Conservation (phyloP, 1,139 yeast genomes). For the Sporopachydermia cereana region DNA sequence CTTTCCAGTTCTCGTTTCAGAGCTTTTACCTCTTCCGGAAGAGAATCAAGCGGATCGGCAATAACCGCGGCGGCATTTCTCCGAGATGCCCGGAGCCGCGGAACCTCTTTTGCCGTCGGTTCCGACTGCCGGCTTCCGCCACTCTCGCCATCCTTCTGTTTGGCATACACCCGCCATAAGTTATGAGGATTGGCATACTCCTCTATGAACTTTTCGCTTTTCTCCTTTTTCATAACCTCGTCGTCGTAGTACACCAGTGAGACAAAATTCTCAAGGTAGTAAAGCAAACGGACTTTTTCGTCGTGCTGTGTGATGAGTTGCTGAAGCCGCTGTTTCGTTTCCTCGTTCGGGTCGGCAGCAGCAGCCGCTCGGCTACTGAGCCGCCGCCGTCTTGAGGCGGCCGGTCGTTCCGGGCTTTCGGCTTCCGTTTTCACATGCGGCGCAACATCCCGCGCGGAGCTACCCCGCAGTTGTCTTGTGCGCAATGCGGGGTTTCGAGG, state of each 20-base stretch:
- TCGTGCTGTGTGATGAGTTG: conserved; percentile 36
- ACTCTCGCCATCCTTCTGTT: neutral
- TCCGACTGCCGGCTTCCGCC: neutral
- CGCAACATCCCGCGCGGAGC: too few species aligned
- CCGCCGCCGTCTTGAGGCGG: too few species aligned
- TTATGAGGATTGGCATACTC: neutral
- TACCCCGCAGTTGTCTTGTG: too few species aligned
- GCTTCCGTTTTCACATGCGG: too few species aligned
- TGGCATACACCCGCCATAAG: neutral
- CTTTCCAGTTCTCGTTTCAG: conserved; percentile 4
- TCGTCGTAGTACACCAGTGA: conserved; percentile 56
- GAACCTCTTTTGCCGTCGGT: neutral
- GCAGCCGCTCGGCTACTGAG: too few species aligned
- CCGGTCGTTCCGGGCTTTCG: too few species aligned
- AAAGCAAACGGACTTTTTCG: conserved; percentile 33
- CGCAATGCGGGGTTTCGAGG: too few species aligned
- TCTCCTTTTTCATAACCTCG: conserved; percentile 32
- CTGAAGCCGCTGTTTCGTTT: conserved; percentile 21
- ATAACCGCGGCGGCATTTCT: neutral
- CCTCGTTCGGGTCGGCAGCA: too few species aligned
- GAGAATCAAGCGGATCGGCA: neutral
- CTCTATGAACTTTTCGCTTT: conserved; percentile 17
- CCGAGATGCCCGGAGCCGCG: neutral
- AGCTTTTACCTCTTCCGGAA: neutral
- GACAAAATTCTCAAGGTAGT: conserved; percentile 47